phyloP scores from a whole-genome alignment of 2,329 filamentous ascomycete genomes.

The Incumbomyces delicatus region DNA sequence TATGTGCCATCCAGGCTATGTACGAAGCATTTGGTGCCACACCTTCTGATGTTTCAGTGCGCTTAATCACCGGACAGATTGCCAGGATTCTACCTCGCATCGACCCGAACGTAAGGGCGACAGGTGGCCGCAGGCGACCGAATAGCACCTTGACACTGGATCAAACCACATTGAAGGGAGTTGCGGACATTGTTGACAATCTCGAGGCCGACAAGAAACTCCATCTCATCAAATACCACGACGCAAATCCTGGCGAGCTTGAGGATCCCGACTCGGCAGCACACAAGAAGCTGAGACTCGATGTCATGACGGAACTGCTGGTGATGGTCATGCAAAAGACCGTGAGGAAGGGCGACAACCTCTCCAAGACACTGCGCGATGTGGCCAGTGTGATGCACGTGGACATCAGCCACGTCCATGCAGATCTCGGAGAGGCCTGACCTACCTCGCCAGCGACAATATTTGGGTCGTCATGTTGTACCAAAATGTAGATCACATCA shows the following conservation, averaged over 20 bases:
- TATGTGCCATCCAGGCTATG: constrained; percentile 41
- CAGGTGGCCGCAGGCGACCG: constrained; percentile 27
- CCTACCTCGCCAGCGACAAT: neutral
- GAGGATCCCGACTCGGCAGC: constrained; percentile 26
- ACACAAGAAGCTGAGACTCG: constrained; percentile 31
- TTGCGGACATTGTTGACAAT: constrained; percentile 37
- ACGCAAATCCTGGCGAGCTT: constrained; percentile 21
- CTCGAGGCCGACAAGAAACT: constrained; percentile 25
- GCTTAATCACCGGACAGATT: constrained; percentile 41
- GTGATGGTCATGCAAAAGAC: constrained; percentile 31
- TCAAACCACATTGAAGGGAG: constrained; percentile 31
- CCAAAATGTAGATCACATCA: neutral
- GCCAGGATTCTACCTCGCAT: constrained; percentile 30
- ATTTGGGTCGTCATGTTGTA: neutral
- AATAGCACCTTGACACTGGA: constrained; percentile 26
- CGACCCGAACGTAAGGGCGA: neutral
- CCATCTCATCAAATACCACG: constrained; percentile 23
- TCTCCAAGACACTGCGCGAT: neutral
- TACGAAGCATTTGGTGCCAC: constrained; percentile 34
- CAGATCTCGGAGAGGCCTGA: constrained; percentile 25
- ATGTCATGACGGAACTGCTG: constrained; percentile 33
- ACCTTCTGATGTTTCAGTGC: constrained; percentile 38
- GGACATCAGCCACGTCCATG: constrained; percentile 26
- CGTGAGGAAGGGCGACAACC: constrained; percentile 20
- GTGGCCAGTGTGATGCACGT: constrained; percentile 21